Evolutionary conservation across 2,329 filamentous ascomycete genomes (phyloP), one percentile per base, ranked within the genome.

Genomic region (Talaromyces sp.): DNA sequence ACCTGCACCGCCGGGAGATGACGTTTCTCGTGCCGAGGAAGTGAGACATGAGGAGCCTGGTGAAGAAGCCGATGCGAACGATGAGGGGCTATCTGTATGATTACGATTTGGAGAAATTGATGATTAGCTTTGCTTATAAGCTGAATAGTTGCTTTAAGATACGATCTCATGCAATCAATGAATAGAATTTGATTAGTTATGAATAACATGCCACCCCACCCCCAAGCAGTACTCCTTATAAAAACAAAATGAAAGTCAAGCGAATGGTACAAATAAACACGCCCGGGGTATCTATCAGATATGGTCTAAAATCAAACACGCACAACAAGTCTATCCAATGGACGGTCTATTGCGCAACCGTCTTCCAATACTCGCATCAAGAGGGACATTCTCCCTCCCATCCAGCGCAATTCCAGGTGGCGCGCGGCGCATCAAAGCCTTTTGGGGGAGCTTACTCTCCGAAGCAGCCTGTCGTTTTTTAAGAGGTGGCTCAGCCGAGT

Each of bases 381-480:
- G 33, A 10, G 74, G 73, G 31, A 76, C 68, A 67, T 83, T 83
- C 68, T 83, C 81, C 50, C 79, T 76, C 3, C 81, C 81, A 62
- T 81, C 79, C 65, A 78, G 71, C 62, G 39, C 47, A 24, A 77
- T 74, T n/a, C 77, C 72, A 22, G 76, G 70, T 14, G 76, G 76
- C 33, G 70, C 71, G 65, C 78, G 79, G 39, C 77, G 76, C 4
- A 73, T 69, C 67, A 74, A 35, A 14, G 64, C 24, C 39, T 62
- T 82, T 35, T 79, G 75, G 3, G 79, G 79, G n/a, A 81, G 68
- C 60, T 81, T 83, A 31, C 73, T 76, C 13, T 77, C 78, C 8
- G 70, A 66, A 0, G 69, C 67, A 11, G 68, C 69, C 11, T 68
- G 57, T 16, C 65, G 67, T 62, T 68, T 70, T 45, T 72, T 72